phyloP scores from a whole-genome alignment of 495 filamentous ascomycete genomes.

The Tuber magnatum region DNA sequence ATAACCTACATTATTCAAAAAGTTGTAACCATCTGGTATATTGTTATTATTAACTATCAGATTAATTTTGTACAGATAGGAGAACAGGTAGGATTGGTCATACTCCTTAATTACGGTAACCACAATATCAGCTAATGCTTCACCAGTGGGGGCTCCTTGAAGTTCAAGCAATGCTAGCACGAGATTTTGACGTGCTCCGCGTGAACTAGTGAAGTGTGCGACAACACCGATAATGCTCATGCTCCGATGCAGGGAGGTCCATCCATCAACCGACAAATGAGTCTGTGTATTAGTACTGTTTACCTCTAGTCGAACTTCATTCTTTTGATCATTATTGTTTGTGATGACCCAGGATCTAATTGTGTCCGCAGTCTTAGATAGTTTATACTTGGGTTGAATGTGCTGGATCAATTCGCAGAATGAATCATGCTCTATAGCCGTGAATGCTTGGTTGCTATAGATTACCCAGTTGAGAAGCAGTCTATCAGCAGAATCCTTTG shows the following conservation, averaged over 20 bases:
- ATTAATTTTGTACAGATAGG: no score
- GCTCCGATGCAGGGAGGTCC: not conserved
- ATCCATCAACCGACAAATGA: not conserved
- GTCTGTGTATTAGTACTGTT: not conserved
- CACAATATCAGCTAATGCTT: not conserved
- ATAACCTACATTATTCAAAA: not conserved
- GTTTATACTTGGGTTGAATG: not conserved
- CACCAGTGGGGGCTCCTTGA: not conserved
- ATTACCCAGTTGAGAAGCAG: not conserved
- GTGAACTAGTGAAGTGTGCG: not conserved
- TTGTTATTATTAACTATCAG: no score
- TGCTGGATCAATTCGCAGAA: not conserved
- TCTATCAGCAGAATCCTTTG: no score
- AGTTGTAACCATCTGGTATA: not conserved
- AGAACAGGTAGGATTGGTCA: no score
- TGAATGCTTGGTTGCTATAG: not conserved
- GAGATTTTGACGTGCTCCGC: not conserved
- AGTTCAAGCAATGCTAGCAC: not conserved
- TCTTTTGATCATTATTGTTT: not conserved
- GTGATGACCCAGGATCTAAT: not conserved
- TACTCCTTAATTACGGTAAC: not conserved
- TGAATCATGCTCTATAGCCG: not conserved
- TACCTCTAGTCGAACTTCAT: not conserved
- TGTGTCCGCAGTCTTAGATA: not conserved
- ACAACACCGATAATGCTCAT: not conserved